Evolutionary conservation across 2,329 filamentous ascomycete species (phyloP).

Genomic region (Exophiala aquamarina): DNA sequence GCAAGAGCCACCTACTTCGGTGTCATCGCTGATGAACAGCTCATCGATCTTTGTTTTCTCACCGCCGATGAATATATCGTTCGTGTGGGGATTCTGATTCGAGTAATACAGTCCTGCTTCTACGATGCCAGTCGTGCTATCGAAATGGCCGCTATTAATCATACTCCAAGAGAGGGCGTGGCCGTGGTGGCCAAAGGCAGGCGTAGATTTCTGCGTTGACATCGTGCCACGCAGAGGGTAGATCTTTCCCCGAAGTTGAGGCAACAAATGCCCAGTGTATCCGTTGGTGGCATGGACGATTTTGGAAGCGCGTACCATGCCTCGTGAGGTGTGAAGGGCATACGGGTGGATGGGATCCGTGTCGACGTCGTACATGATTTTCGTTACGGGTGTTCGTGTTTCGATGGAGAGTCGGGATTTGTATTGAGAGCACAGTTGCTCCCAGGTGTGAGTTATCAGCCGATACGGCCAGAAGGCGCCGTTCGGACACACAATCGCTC

Average conservation of each 20-base stretch:
- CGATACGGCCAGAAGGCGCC: constrained; percentile 39
- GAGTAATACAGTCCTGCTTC: constrained; percentile 22
- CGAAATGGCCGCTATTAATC: background rate
- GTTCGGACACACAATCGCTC: constrained; percentile 26
- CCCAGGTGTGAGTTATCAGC: constrained; percentile 33
- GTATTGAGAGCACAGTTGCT: constrained; percentile 14
- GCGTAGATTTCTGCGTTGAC: constrained; percentile 39
- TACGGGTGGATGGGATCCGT: constrained; percentile 50
- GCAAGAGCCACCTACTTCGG: background rate
- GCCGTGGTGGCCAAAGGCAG: constrained; percentile 5
- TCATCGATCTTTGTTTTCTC: constrained; percentile 19
- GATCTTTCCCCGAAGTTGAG: constrained; percentile 42
- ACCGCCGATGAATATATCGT: constrained; percentile 28
- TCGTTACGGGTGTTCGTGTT: constrained; percentile 31
- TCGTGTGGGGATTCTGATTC: constrained; percentile 25
- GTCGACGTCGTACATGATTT: constrained; percentile 23
- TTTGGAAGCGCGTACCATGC: constrained; percentile 59
- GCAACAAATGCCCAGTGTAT: constrained; percentile 76
- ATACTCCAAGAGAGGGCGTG: constrained; percentile 6
- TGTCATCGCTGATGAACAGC: constrained; percentile 21
- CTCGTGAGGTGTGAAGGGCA: constrained; percentile 68
- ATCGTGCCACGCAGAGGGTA: constrained; percentile 43
- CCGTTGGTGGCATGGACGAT: constrained; percentile 81
- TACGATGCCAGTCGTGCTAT: constrained; percentile 6
- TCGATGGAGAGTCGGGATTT: constrained; percentile 24